A percentile compares a stretch with the other conserved stretches of the same genome.
Evolutionary conservation across 192 early-diverging fungal species (phyloP).

Genomic region (Backusella luteola): DNA sequence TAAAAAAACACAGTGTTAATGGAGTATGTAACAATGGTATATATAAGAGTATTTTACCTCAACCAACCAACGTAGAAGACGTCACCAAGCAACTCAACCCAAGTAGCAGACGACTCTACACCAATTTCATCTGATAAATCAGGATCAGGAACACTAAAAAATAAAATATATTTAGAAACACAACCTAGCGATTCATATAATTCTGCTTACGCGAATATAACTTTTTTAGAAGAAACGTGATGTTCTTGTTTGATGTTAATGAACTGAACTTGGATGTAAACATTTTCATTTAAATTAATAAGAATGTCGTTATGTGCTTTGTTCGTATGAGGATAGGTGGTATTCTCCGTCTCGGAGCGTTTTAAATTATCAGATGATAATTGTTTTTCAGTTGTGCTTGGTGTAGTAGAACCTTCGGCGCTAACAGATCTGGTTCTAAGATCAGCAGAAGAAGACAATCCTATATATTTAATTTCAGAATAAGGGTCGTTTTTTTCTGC

Average conservation of each 20-base stretch:
- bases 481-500: not conserved
- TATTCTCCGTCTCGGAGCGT: not conserved
- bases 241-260: slow-evolving; percentile 8
- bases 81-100: slow-evolving; percentile 43
- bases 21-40: not conserved
- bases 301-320: not conserved
- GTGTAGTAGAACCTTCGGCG: not conserved
- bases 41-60: not conserved
- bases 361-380: not conserved
- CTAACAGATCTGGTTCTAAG: not conserved
- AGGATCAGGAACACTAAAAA: slow-evolving; percentile 27
- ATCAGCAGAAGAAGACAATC: not conserved
- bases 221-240: not conserved
- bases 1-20: not conserved
- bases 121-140: slow-evolving; percentile 36
- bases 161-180: not conserved
- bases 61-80: slow-evolving; percentile 46
- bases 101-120: slow-evolving; percentile 29
- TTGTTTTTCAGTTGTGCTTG: not conserved
- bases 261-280: slow-evolving; percentile 31
- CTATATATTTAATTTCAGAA: not conserved
- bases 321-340: not conserved
- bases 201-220: slow-evolving; percentile 28
- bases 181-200: not conserved
- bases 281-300: slow-evolving; percentile 30